Conservation (phyloP, 371 early-diverging fungal species). For the Sanchytrium tribonematis region DNA sequence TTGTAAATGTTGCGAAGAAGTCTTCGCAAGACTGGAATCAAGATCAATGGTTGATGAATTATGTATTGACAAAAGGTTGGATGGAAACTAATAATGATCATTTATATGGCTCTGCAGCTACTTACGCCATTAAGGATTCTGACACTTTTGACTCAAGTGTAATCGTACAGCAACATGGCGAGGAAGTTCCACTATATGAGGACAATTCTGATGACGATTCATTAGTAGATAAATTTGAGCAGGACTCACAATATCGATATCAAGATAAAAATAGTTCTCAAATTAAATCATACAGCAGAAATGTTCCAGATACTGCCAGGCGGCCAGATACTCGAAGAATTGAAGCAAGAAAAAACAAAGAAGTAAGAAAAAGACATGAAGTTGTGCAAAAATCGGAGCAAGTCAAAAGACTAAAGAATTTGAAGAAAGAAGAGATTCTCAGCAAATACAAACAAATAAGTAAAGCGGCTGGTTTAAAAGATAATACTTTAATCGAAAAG, state of each 20-base stretch:
- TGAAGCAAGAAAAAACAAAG: constrained; percentile 28
- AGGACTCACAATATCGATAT: constrained; percentile 63
- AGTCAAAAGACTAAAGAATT: constrained; percentile 56
- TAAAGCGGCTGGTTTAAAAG: constrained; percentile 43
- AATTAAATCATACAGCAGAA: neutral
- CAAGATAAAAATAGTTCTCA: constrained; percentile 28
- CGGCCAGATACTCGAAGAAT: constrained; percentile 45
- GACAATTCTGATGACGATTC: constrained; percentile 37
- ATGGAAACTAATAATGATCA: constrained; percentile 32
- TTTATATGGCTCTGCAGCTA: neutral
- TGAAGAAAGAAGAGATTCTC: constrained; percentile 48
- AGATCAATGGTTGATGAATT: constrained; percentile 11
- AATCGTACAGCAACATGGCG: neutral
- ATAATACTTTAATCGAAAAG: constrained; percentile 1
- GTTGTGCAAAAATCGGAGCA: constrained; percentile 41
- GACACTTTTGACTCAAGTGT: neutral
- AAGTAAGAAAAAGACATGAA: constrained; percentile 35
- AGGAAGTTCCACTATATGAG: constrained; percentile 8
- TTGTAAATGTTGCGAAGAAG: neutral
- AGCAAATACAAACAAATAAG: constrained; percentile 45
- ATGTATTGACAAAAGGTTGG: constrained; percentile 77
- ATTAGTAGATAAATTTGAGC: constrained; percentile 57
- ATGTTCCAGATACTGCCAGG: constrained; percentile 12
- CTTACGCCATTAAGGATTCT: neutral
- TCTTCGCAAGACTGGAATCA: constrained; percentile 2